Evolutionary conservation across 1,284 basidiomycete species (phyloP).

Genomic region (Sanghuangporus baumii): DNA sequence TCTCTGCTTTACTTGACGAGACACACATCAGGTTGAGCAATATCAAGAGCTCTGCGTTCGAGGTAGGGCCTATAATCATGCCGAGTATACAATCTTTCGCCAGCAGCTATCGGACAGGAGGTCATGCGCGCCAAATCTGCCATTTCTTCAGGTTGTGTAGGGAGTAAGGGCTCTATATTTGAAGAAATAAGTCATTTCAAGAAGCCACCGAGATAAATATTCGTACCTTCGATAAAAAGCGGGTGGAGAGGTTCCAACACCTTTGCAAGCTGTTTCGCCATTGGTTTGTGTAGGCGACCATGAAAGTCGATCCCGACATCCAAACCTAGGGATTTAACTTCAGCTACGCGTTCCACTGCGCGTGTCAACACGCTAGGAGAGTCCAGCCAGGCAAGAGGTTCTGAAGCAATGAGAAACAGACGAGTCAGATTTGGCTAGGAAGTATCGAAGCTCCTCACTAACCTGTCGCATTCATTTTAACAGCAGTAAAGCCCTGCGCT

Average conservation of each 20-base stretch:
- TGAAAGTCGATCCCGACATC: slow-evolving; percentile 65
- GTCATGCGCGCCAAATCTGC: slow-evolving; percentile 57
- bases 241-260: slow-evolving; percentile 61
- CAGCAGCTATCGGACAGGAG: slow-evolving; percentile 66
- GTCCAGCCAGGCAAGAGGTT: slow-evolving; percentile 37
- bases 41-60: slow-evolving; percentile 64
- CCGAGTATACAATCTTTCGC: slow-evolving; percentile 66
- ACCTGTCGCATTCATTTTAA: slow-evolving; percentile 75
- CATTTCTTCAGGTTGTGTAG: slow-evolving; percentile 62
- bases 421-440: slow-evolving; percentile 46
- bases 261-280: slow-evolving; percentile 73
- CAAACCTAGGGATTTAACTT: slow-evolving; percentile 57
- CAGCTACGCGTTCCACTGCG: slow-evolving; percentile 56
- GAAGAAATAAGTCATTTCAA: background rate
- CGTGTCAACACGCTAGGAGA: slow-evolving; percentile 47
- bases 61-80: slow-evolving; percentile 69
- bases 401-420: slow-evolving; percentile 15
- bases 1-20: background rate
- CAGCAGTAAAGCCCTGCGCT: slow-evolving; percentile 67
- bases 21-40: slow-evolving; percentile 70
- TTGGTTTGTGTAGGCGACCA: slow-evolving; percentile 64
- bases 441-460: slow-evolving; percentile 12
- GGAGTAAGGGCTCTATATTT: slow-evolving; percentile 56
- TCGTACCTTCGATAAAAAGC: slow-evolving; percentile 63
- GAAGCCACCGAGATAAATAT: background rate